Evolutionary conservation across 106 monocot species (phyloP), one percentile per base, ranked within the genome.

Genomic region (Dioscorea zingiberensis): DNA sequence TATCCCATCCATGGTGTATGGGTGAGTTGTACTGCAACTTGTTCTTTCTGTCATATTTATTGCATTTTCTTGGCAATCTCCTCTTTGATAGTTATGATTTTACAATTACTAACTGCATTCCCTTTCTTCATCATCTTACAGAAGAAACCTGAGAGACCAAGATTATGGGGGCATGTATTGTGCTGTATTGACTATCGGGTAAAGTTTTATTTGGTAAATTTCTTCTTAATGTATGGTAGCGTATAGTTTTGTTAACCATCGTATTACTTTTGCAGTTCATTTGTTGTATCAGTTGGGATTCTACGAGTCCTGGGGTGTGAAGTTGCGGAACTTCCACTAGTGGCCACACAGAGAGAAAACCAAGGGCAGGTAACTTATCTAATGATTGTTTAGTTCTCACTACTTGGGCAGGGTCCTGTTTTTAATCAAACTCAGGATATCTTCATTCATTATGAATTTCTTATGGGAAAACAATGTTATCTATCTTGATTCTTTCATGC

Each of bases 141-240:
- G 89, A 54, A 89, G 79, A 68, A 84, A 64, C 32, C 63, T 76
- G 64, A 77, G 89, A 64, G 81, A 93, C 21, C 93, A 89, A 73
- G 98, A 99, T 71, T 99, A 77, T 80, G 79, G 84, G 46, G 98
- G 98, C 60, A 89, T 99, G 75, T 89, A 78, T 66, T 93, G 93
- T 77, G 82, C 82, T 17, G 73, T 93, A 21, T 71, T 99, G 60
- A 93, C 89, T 45, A 59, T 84, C 46, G 82, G 80, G 98, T 99
- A 81, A 80, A 71, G 16, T 14, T 70, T n/a, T 67, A 13, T 65
- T 47, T 53, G 1, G 10, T n/a, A 64, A 47, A 2, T 67, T n/a
- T 30, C 21, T 21, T 10, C 17, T 13, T 29, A 29, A 21, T 29
- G 13, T 47, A 12, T 48, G 64, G 44, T 21, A 53, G 1, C 17